A percentile compares a stretch with the other conserved stretches of the same genome.
Evolutionary conservation across 2,329 filamentous ascomycete species (phyloP).

Genomic region (Fusarium lyarnte): DNA sequence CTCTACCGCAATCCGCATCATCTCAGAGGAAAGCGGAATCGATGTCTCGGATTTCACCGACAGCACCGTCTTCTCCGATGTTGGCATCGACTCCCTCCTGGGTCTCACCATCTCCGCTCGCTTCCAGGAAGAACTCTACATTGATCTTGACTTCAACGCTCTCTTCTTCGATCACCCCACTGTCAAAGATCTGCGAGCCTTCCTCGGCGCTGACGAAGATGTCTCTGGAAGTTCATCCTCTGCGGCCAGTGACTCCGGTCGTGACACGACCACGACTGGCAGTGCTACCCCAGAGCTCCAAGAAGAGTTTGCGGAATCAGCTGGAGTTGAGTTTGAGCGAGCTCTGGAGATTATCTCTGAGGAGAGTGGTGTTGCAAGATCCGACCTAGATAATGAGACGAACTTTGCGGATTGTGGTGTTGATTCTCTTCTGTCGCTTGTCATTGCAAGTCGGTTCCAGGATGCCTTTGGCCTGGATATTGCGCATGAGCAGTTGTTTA

Average conservation of each 20-base stretch:
- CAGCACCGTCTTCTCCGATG: constrained; percentile 64
- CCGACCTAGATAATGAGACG: constrained; percentile 66
- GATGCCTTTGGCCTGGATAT: constrained; percentile 47
- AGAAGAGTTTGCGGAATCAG: constrained; percentile 2
- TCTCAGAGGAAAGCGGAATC: constrained; percentile 34
- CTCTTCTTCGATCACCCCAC: constrained; percentile 64
- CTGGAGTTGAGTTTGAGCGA: constrained; percentile 23
- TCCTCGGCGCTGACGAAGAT: constrained; percentile 11
- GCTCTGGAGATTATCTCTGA: constrained; percentile 48
- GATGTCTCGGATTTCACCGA: constrained; percentile 59
- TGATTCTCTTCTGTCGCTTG: constrained; percentile 69
- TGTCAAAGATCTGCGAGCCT: constrained; percentile 61
- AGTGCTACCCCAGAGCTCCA: background rate
- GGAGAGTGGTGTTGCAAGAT: constrained; percentile 64
- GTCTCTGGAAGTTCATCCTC: constrained; percentile 21
- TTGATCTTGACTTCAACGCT: constrained; percentile 62
- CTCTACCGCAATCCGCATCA: constrained; percentile 17
- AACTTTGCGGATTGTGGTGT: constrained; percentile 68
- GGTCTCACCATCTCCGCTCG: constrained; percentile 65
- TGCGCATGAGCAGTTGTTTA: constrained; percentile 22
- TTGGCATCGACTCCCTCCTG: constrained; percentile 71
- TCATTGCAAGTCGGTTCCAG: constrained; percentile 64
- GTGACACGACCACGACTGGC: background rate
- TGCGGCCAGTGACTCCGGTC: constrained; percentile 18
- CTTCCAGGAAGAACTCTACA: constrained; percentile 66